Evolutionary conservation across 2,329 filamentous ascomycete species (phyloP).

Genomic region (Hypocreales sp.): DNA sequence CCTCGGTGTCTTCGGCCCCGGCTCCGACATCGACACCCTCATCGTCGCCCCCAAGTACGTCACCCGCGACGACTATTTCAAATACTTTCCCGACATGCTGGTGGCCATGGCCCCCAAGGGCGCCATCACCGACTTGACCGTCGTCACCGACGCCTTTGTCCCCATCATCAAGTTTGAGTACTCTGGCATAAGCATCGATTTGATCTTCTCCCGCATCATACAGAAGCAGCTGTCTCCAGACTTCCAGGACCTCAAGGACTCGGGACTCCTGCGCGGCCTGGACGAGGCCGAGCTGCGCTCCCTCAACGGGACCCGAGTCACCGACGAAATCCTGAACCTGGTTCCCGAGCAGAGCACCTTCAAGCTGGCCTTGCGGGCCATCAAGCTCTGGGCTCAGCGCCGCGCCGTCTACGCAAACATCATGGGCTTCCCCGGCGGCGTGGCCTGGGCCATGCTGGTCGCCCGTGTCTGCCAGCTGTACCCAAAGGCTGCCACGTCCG

Average conservation of each 20-base stretch:
- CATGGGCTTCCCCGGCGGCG: conserved; percentile 89
- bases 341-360: conserved; percentile 87
- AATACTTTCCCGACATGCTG: conserved; percentile 69
- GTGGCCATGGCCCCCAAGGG: conserved; percentile 59
- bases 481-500: conserved; percentile 76
- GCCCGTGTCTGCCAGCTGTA: conserved; percentile 93
- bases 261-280: conserved; percentile 68
- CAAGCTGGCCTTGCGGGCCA: conserved; percentile 71
- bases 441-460: conserved; percentile 96
- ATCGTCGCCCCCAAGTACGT: conserved; percentile 86
- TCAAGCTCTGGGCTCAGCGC: conserved; percentile 92
- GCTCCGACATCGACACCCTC: conserved; percentile 95
- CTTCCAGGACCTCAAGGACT: conserved; percentile 62
- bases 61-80: conserved; percentile 79
- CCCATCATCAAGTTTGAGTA: conserved; percentile 97
- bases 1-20: conserved; percentile 83
- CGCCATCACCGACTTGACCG: conserved; percentile 71
- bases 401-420: conserved; percentile 93
- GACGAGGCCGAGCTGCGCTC: conserved; percentile 79
- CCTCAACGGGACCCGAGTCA: conserved; percentile 87
- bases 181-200: conserved; percentile 79
- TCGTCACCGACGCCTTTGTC: conserved; percentile 81
- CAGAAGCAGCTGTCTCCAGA: conserved; percentile 54
- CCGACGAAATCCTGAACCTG: conserved; percentile 75
- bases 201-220: conserved; percentile 71